These are phyloP conservation scores for Calamus simplicifolius DNA, from an alignment of 176 grass and related monocot species.

Conservation along the genomic window DNA sequence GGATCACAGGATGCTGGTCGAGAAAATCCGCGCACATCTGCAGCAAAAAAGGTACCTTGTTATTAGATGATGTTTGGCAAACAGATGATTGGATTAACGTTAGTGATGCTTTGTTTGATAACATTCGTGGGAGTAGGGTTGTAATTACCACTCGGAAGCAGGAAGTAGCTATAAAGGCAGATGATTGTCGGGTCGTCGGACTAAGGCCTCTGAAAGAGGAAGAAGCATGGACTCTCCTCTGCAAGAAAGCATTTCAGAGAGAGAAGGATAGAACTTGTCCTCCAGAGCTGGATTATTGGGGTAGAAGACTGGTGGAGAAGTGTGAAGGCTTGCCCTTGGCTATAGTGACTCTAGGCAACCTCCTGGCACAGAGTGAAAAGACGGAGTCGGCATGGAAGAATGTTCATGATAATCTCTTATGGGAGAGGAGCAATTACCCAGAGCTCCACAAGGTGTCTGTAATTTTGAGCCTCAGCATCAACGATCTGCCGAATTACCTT, in stretches of 20 bases:
- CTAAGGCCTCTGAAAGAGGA: conserved; percentile 22
- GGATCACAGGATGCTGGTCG: conserved; percentile 13
- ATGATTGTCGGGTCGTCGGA: not conserved
- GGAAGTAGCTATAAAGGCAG: conserved; percentile 32
- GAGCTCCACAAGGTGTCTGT: conserved; percentile 20
- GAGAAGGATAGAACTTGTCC: conserved; percentile 25
- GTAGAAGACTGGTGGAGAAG: conserved; percentile 37
- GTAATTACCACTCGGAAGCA: conserved; percentile 50
- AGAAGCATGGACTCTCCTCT: conserved; percentile 15
- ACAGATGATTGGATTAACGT: conserved; percentile 38
- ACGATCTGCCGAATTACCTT: conserved; percentile 27
- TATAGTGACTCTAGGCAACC: conserved; percentile 33
- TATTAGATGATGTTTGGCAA: conserved; percentile 72
- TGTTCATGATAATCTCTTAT: conserved; percentile 34
- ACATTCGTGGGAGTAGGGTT: conserved; percentile 17
- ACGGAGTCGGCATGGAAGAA: conserved; percentile 29
- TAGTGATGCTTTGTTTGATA: conserved; percentile 29
- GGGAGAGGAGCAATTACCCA: conserved; percentile 20
- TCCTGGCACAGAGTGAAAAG: conserved; percentile 31
- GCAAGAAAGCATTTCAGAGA: conserved; percentile 5
- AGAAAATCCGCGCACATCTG: conserved; percentile 4
- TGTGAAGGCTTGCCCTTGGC: conserved; percentile 42
- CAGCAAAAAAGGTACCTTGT: conserved; percentile 42
- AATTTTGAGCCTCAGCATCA: conserved; percentile 48
- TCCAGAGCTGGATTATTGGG: conserved; percentile 4